phyloP scores from a whole-genome alignment of 768 basidiomycete species.

The Pholiota molesta region DNA sequence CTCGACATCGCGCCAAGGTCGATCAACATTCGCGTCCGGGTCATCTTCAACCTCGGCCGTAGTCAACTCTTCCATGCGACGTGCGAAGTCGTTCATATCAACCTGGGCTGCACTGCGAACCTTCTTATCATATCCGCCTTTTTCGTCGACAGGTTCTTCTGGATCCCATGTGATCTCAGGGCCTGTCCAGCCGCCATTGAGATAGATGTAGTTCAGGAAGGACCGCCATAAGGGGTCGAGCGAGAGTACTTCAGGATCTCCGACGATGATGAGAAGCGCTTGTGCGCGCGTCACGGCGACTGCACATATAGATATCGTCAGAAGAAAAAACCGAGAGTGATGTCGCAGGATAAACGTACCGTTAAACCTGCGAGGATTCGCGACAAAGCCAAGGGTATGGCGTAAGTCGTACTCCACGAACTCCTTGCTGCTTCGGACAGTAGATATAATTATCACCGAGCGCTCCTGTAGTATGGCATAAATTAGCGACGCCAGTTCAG shows the following conservation, averaged over 20 bases:
- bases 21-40: conserved; percentile 38
- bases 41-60: conserved; percentile 31
- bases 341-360: conserved; percentile 35
- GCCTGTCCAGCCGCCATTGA: conserved; percentile 58
- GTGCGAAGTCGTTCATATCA: conserved; percentile 48
- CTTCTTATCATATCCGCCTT: conserved; percentile 42
- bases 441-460: conserved; percentile 58
- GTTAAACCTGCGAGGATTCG: conserved; percentile 61
- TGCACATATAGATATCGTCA: conserved; percentile 22
- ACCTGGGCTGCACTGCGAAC: conserved; percentile 32
- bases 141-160: conserved; percentile 33
- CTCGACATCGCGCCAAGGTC: conserved; percentile 45
- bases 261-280: conserved; percentile 60
- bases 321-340: not conserved
- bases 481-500: too few species aligned
- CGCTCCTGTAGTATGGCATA: conserved; percentile 43
- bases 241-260: conserved; percentile 59
- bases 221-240: conserved; percentile 66
- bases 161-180: conserved; percentile 55
- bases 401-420: conserved; percentile 56
- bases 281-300: conserved; percentile 67
- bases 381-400: conserved; percentile 62
- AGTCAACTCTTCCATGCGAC: conserved; percentile 36
- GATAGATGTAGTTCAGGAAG: conserved; percentile 61
- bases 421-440: conserved; percentile 57